A percentile compares a stretch with the other conserved stretches of the same genome.
These are phyloP conservation scores for Didymosphaeria variabile DNA, from an alignment of 2,329 filamentous ascomycete genomes.

Conservation along the genomic window DNA sequence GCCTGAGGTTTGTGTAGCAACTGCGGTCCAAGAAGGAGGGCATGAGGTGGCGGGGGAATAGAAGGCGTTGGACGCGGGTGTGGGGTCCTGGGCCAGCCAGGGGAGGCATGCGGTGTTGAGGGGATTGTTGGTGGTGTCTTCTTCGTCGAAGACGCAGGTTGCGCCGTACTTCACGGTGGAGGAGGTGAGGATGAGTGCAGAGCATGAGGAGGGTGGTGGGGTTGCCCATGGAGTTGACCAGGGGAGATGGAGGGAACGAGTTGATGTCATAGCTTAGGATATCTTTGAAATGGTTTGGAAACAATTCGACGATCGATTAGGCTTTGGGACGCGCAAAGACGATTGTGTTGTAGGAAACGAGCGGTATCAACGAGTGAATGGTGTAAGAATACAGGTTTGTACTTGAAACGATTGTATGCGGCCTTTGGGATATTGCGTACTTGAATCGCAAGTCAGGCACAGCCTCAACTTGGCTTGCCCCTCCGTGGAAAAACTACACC, in stretches of 20 bases:
- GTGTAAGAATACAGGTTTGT: background rate
- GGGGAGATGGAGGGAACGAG: conserved; percentile 25
- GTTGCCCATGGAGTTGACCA: conserved; percentile 29
- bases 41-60: conserved; percentile 38
- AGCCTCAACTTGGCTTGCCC: background rate
- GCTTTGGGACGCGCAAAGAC: background rate
- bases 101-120: conserved; percentile 65
- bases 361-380: background rate
- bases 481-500: background rate
- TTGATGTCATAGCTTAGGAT: conserved; percentile 23
- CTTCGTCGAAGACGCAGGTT: conserved; percentile 79
- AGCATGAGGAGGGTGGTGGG: conserved; percentile 28
- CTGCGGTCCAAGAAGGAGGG: conserved; percentile 29
- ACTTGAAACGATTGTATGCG: no score
- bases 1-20: conserved; percentile 29
- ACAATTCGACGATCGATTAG: background rate
- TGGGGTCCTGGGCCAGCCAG: conserved; percentile 28
- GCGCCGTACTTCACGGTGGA: conserved; percentile 72
- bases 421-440: background rate
- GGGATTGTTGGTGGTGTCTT: conserved; percentile 78
- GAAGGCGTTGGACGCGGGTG: conserved; percentile 24
- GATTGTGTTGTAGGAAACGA: background rate
- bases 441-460: background rate
- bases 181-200: conserved; percentile 26
- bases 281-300: background rate